Percentiles rank a stretch among this genome's conserved stretches.
Evolutionary conservation across 2,329 filamentous ascomycete species (phyloP).

Genomic region (Trichophyton simii): DNA sequence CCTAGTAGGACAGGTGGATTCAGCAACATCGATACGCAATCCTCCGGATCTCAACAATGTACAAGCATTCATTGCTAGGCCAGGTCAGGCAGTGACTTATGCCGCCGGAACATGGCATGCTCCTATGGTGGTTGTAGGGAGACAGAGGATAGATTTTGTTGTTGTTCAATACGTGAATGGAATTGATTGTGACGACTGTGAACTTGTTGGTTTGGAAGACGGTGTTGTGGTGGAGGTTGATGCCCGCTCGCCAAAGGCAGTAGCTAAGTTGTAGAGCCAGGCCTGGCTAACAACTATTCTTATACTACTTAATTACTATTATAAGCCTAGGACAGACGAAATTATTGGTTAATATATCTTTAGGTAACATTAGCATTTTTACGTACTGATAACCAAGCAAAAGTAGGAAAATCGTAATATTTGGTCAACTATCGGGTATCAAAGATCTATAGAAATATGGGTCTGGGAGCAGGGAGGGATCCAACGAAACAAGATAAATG

Average conservation of each 20-base stretch:
- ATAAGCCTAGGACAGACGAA: background rate
- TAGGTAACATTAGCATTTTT: background rate
- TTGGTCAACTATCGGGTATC: background rate
- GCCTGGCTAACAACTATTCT: background rate
- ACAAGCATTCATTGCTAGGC: conserved; percentile 65
- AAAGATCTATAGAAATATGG: background rate
- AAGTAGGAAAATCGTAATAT: background rate
- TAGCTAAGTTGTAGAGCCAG: background rate
- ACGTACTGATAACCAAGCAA: too few species aligned
- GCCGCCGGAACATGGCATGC: conserved; percentile 89
- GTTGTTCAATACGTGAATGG: conserved; percentile 85
- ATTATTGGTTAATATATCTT: background rate
- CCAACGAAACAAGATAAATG: background rate
- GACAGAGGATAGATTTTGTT: conserved; percentile 63
- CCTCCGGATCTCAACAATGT: conserved; percentile 60
- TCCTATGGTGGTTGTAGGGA: conserved; percentile 80
- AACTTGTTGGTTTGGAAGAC: conserved; percentile 51
- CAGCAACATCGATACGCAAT: conserved; percentile 30
- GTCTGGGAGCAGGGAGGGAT: background rate
- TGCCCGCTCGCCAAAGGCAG: background rate
- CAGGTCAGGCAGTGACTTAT: conserved; percentile 79
- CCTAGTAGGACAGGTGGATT: conserved; percentile 35
- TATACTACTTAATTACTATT: background rate
- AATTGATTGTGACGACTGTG: conserved; percentile 70
- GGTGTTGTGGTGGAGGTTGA: background rate